Evolutionary conservation across 495 filamentous ascomycete species (phyloP), one percentile per base, ranked within the genome.

Genomic region (Daldinia caldariorum): DNA sequence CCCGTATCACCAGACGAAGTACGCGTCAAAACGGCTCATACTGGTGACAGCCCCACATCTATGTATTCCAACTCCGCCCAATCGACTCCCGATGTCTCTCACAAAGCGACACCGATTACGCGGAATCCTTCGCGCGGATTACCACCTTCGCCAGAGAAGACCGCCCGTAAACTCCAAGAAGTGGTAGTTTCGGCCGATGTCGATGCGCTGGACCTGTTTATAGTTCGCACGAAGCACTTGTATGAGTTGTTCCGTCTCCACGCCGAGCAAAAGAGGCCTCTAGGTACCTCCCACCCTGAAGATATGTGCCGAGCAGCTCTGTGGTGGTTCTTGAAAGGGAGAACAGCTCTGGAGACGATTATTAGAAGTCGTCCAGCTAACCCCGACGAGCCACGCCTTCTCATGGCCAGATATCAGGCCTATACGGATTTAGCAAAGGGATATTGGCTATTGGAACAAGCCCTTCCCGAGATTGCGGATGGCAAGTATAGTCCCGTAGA

Each of bases 291-390:
- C 10, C 83, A 83, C 7, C 82, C 86, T 2, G 79, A 86, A 18
- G 87, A 93, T 72, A 88, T 94, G 83, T 82, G 91, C 12, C 82
- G 89, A 64, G 89, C 87, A 49, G 88, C 87, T 16, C 76, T 90
- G 2, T 97, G 94, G 94, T 97, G 94, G 94, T 97, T 97, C 72
- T 73, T 96, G 63, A 88, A 85, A 38, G 94, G 92, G 58, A 88
- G 92, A 69, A 84, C 87, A 50, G 84, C 86, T 6, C 80, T 97
- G 53, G 93, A 97, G 79, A 80, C 79, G 9, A 84, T 88, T 61
- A 88, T 93, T 50, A 85, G 91, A 60, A 85, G 86, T 37, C 85
- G 85, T 7, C 85, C 89, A 8, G 73, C 83, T 1, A 83, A 78
- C 32, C 77, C 87, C 1, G 81, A 81, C 16, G 82, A 82, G 13